Evolutionary conservation across 139 green algal species (phyloP).

Genomic region (Tetraselmis striata): DNA sequence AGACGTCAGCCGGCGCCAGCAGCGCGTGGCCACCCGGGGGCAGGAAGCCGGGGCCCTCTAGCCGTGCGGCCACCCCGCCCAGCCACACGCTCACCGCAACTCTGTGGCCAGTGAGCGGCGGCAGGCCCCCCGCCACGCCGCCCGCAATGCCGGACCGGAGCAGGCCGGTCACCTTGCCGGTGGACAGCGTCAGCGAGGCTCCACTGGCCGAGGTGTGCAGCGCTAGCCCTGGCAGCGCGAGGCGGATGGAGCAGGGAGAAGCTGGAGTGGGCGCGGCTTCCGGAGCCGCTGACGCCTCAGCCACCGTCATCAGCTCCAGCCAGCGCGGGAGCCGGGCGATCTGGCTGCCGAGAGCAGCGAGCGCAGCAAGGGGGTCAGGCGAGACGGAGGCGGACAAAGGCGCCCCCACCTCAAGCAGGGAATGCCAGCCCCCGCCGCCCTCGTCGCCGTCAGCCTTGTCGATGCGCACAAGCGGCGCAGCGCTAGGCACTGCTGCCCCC

Average conservation of each 20-base stretch:
- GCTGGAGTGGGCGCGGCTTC: background rate
- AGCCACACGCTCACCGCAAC: background rate
- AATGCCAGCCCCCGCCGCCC: background rate
- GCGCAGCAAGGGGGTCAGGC: background rate
- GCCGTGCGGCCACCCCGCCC: background rate
- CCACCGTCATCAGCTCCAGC: no score
- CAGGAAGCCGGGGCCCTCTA: background rate
- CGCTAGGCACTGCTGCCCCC: no score
- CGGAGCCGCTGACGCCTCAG: no score
- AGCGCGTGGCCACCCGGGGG: background rate
- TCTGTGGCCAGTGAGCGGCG: background rate
- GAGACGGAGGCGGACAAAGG: background rate
- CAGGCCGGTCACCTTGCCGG: slow-evolving; percentile 9
- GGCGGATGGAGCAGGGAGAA: background rate
- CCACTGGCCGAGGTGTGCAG: background rate
- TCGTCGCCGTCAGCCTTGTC: background rate
- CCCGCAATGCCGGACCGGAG: background rate
- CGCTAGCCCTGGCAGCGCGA: background rate
- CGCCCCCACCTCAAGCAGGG: background rate
- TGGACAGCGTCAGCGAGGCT: slow-evolving; percentile 22
- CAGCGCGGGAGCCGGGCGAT: background rate
- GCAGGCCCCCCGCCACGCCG: no score
- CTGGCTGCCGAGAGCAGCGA: background rate
- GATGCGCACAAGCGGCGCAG: no score
- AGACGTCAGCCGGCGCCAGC: background rate